phyloP scores from a whole-genome alignment of 2,329 filamentous ascomycete genomes.

The Lachnellula willkommii region DNA sequence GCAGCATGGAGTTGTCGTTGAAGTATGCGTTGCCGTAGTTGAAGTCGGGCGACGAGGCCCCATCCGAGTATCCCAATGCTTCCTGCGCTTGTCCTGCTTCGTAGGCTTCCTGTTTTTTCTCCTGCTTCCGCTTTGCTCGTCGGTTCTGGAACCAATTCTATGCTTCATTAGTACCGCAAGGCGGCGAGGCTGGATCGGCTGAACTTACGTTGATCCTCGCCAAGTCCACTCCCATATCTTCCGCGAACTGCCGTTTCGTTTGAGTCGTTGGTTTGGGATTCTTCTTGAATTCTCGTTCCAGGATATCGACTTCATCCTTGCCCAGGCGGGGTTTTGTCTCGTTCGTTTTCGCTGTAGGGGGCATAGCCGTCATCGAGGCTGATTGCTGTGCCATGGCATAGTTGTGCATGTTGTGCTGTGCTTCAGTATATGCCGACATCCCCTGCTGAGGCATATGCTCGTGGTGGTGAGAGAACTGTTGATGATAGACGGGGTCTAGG shows the following conservation, averaged over 20 bases:
- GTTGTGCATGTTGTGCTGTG: slow-evolving; percentile 18
- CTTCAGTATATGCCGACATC: slow-evolving; percentile 14
- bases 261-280: slow-evolving; percentile 61
- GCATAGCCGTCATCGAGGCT: slow-evolving; percentile 32
- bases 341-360: slow-evolving; percentile 22
- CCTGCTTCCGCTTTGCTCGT: slow-evolving; percentile 49
- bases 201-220: slow-evolving; percentile 58
- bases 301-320: slow-evolving; percentile 53
- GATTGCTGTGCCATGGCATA: slow-evolving; percentile 18
- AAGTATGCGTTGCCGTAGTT: slow-evolving; percentile 17
- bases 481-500: slow-evolving; percentile 22
- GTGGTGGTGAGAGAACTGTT: slow-evolving; percentile 16
- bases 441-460: slow-evolving; percentile 15
- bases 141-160: slow-evolving; percentile 68
- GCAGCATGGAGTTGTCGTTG: slow-evolving; percentile 13
- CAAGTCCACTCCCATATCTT: slow-evolving; percentile 57
- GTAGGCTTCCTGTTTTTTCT: slow-evolving; percentile 50
- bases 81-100: slow-evolving; percentile 38
- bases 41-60: slow-evolving; percentile 26
- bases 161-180: slow-evolving; percentile 25
- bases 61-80: slow-evolving; percentile 23
- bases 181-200: slow-evolving; percentile 35
- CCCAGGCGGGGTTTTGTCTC: slow-evolving; percentile 39
- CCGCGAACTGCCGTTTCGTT: slow-evolving; percentile 55
- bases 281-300: slow-evolving; percentile 57